Evolutionary conservation across 2,329 filamentous ascomycete species (phyloP), one percentile per base, ranked within the genome.

Genomic region (Microcera coccophila): DNA sequence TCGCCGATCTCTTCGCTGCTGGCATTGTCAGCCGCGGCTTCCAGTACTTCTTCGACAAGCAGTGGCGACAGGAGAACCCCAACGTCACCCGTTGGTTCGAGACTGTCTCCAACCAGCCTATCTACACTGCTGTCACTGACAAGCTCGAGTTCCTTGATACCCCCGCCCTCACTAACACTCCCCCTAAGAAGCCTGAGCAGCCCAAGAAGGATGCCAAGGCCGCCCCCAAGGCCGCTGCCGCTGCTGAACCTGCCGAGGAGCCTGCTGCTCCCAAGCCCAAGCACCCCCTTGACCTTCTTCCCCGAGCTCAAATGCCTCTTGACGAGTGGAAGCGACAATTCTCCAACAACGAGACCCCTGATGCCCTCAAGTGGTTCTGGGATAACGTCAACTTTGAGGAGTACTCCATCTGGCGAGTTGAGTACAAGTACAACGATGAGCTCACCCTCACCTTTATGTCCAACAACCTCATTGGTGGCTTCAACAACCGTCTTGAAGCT

Each of bases 391-490:
- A 93, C 66, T 84, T 93, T 60, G 85, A 90, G 55, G 93, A 98
- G 74, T 98, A 93, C 82, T 95, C 90, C 43, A 74, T 98, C 70
- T 98, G 90, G 89, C 83, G 82, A 69, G 75, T 90, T 60, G 85
- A 90, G 73, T 98, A 95, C 84, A 96, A 95, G 84, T 98, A 98
- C 81, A 95, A 96, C 73, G 84, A 95, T 49, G 93, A 98, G 83
- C 81, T 98, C 58, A 96, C 89, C 65, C 76, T 93, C 72, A 87
- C 86, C 65, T 98, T 98, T 87, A 98, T 98, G 93, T 91, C 89
- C 60, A 88, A 86, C 80, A 98, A 98, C 82, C 77, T 97, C 71
- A 91, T 98, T 68, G 90, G 87, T 73, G 93, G 93, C 69, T 95
- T 98, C 82, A 95, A 96, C 76, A 81, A 82, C 70, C 93, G 93